phyloP scores from a whole-genome alignment of 2,329 filamentous ascomycete genomes.

The Monilinia laxa region DNA sequence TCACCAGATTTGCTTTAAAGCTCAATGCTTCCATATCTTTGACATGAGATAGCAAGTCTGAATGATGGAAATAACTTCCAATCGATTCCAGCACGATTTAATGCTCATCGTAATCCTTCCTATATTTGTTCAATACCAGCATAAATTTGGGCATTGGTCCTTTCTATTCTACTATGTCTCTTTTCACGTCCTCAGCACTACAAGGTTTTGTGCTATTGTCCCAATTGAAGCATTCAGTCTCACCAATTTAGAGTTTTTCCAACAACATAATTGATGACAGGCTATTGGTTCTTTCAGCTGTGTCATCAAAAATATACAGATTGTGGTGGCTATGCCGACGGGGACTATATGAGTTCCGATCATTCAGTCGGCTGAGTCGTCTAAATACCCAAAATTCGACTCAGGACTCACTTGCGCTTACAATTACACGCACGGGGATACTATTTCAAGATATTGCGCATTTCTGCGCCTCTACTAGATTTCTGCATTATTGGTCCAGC shows the following conservation, averaged over 20 bases:
- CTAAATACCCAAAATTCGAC: background rate
- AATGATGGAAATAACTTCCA: background rate
- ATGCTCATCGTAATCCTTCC: background rate
- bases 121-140: background rate
- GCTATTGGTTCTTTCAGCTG: background rate
- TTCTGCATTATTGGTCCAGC: background rate
- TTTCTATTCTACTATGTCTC: background rate
- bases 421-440: slow-evolving; percentile 3
- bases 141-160: background rate
- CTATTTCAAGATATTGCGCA: slow-evolving; percentile 7
- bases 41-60: background rate
- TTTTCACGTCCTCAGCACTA: background rate
- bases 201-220: background rate
- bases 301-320: background rate
- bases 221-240: background rate
- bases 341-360: background rate
- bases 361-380: background rate
- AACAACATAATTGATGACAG: background rate
- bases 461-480: background rate
- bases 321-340: slow-evolving; percentile 10
- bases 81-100: background rate
- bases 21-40: background rate
- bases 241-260: background rate
- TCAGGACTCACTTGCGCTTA: slow-evolving; percentile 1
- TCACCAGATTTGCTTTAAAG: background rate